A percentile compares a stretch with the other conserved stretches of the same genome.
These are phyloP conservation scores for Exophiala lecanii-corni DNA, from an alignment of 2,329 filamentous ascomycete species.

Conservation along the genomic window DNA sequence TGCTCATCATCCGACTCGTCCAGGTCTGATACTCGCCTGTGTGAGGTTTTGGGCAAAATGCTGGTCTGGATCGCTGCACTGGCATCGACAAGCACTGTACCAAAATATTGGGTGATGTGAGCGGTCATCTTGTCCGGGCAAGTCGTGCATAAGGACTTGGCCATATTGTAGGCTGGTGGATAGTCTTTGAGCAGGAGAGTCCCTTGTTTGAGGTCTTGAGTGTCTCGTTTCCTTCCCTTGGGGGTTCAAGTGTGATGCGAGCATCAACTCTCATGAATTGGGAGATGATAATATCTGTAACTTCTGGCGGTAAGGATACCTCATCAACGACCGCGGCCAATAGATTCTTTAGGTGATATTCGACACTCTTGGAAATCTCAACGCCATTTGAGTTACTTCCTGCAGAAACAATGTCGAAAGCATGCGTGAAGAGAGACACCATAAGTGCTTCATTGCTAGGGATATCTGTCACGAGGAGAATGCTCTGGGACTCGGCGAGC, in stretches of 20 bases:
- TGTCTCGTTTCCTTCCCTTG: constrained; percentile 48
- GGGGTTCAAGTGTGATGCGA: constrained; percentile 50
- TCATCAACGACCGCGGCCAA: constrained; percentile 85
- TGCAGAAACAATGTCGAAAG: constrained; percentile 87
- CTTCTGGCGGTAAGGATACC: constrained; percentile 70
- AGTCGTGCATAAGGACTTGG: constrained; percentile 84
- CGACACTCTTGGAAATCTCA: constrained; percentile 84
- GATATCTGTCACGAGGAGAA: constrained; percentile 84
- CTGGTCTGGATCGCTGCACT: constrained; percentile 38
- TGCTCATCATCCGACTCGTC: constrained; percentile 67
- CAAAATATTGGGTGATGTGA: constrained; percentile 93
- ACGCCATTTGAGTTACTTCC: constrained; percentile 72
- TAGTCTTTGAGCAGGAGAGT: constrained; percentile 82
- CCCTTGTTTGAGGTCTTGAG: constrained; percentile 70
- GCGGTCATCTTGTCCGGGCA: constrained; percentile 92
- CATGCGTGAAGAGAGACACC: constrained; percentile 74
- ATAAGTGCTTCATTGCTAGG: constrained; percentile 76
- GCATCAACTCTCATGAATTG: constrained; percentile 90
- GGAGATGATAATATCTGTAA: constrained; percentile 88
- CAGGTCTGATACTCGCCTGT: constrained; percentile 47
- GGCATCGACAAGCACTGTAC: constrained; percentile 89
- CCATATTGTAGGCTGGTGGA: constrained; percentile 92
- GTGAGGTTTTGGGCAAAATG: constrained; percentile 39
- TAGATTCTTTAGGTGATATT: constrained; percentile 84
- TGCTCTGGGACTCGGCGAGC: constrained; percentile 87